Conservation (phyloP, 1,284 basidiomycete species). For the Wolfiporia cocos region DNA sequence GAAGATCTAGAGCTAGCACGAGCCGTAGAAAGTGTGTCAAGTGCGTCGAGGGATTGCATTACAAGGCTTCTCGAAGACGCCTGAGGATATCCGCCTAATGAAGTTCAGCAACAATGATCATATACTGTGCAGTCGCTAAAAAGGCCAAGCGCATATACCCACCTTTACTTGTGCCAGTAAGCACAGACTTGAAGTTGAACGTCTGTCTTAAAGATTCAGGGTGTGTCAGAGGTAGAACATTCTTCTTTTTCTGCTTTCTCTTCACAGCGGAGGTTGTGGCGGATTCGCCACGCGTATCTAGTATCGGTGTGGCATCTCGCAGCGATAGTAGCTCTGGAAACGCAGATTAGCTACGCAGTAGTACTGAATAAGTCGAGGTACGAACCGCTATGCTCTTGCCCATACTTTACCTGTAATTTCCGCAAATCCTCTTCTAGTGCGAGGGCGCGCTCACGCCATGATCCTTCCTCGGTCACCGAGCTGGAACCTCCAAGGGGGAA, state of each 20-base stretch:
- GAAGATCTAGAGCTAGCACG: constrained; percentile 5
- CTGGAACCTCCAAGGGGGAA: constrained; percentile 25
- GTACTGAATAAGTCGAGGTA: constrained; percentile 1
- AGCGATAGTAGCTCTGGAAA: constrained; percentile 9
- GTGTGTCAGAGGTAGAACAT: too few species aligned
- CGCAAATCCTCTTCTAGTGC: constrained; percentile 36
- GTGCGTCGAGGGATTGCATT: constrained; percentile 13
- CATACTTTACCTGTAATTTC: constrained; percentile 32
- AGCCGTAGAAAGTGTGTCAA: constrained; percentile 14
- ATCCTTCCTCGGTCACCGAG: constrained; percentile 14
- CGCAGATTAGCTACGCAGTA: not conserved
- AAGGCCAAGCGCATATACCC: too few species aligned
- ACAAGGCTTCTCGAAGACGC: constrained; percentile 2
- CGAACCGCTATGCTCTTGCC: constrained; percentile 38
- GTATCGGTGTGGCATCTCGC: constrained; percentile 5
- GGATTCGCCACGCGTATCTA: not conserved
- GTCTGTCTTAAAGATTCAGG: too few species aligned
- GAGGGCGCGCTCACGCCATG: constrained; percentile 41
- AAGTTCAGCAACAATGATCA: not conserved
- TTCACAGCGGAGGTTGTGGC: constrained; percentile 4
- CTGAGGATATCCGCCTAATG: too few species aligned
- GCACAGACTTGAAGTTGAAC: constrained; percentile 1
- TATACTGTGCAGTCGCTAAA: too few species aligned
- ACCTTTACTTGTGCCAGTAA: too few species aligned
- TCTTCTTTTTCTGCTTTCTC: constrained; percentile 12